phyloP scores from a whole-genome alignment of 2,329 filamentous ascomycete genomes.

The Calycina marina region DNA sequence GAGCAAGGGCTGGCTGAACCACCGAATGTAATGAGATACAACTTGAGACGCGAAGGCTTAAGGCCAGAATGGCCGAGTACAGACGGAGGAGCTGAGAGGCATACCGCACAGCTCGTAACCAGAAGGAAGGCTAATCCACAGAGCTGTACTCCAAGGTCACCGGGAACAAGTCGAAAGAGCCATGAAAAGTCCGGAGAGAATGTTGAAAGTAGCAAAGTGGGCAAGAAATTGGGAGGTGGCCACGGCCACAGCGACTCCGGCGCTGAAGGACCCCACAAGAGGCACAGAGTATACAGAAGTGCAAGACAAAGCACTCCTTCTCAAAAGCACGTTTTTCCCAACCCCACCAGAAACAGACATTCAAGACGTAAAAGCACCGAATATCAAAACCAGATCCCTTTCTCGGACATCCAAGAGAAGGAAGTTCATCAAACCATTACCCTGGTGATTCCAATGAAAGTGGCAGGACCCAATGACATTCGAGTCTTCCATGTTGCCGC shows the following conservation, averaged over 20 bases:
- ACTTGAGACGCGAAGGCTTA: neutral
- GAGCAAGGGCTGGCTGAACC: neutral
- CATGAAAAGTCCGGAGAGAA: neutral
- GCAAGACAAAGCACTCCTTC: conserved; percentile 1
- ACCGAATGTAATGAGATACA: neutral
- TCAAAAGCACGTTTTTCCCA: conserved; percentile 1
- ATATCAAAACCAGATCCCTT: neutral
- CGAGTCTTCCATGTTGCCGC: conserved; percentile 5
- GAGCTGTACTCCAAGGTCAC: neutral
- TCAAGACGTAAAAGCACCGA: neutral
- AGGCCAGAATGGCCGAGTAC: neutral
- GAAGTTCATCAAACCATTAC: conserved; percentile 1
- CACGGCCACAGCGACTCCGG: neutral
- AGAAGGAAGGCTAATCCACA: conserved; percentile 1
- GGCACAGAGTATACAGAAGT: neutral
- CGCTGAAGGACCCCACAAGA: neutral
- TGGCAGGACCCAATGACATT: conserved; percentile 4
- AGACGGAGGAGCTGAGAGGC: neutral
- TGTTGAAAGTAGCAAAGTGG: conserved; percentile 1
- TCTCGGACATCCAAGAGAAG: neutral
- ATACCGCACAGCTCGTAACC: neutral
- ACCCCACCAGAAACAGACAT: neutral
- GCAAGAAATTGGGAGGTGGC: neutral
- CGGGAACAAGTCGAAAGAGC: conserved; percentile 1
- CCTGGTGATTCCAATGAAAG: conserved; percentile 4